phyloP scores from a whole-genome alignment of 1,284 basidiomycete genomes.

The Moniliella sp. region DNA sequence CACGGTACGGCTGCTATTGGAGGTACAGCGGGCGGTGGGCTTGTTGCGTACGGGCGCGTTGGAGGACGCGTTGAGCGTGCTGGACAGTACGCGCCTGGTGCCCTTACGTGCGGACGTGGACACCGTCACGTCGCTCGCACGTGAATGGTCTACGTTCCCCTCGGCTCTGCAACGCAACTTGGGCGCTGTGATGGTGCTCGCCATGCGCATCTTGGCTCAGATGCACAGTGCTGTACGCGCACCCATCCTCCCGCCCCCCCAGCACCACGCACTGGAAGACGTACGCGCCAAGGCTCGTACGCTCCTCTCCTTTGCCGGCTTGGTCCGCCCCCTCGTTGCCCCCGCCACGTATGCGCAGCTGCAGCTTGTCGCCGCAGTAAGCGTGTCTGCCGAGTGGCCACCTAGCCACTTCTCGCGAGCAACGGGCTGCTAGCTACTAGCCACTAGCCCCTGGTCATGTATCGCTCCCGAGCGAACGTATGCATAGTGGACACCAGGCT shows the following conservation, averaged over 20 bases:
- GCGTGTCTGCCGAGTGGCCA: constrained; percentile 1
- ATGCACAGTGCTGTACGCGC: constrained; percentile 25
- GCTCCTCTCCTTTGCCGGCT: constrained; percentile 32
- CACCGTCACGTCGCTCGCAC: constrained; percentile 62
- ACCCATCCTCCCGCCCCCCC: constrained; percentile 10
- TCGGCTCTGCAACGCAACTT: constrained; percentile 64
- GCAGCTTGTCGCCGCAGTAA: constrained; percentile 2
- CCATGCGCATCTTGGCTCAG: constrained; percentile 70
- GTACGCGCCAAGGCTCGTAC: constrained; percentile 23
- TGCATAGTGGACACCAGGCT: too few species aligned
- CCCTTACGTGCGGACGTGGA: constrained; percentile 55
- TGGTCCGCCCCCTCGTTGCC: constrained; percentile 31
- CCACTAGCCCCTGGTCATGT: too few species aligned
- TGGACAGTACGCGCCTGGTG: constrained; percentile 70
- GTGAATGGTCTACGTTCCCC: constrained; percentile 75
- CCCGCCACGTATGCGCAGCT: constrained; percentile 30
- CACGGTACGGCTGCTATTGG: constrained; percentile 45
- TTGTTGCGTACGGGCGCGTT: constrained; percentile 52
- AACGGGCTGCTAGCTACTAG: too few species aligned
- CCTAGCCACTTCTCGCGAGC: too few species aligned
- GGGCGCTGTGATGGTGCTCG: constrained; percentile 63
- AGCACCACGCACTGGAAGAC: constrained; percentile 12
- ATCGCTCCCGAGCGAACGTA: too few species aligned
- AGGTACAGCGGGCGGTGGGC: constrained; percentile 59
- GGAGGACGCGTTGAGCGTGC: constrained; percentile 62